These are phyloP conservation scores for Kwoniella shandongensis DNA, from an alignment of 768 basidiomycete species.

Conservation along the genomic window DNA sequence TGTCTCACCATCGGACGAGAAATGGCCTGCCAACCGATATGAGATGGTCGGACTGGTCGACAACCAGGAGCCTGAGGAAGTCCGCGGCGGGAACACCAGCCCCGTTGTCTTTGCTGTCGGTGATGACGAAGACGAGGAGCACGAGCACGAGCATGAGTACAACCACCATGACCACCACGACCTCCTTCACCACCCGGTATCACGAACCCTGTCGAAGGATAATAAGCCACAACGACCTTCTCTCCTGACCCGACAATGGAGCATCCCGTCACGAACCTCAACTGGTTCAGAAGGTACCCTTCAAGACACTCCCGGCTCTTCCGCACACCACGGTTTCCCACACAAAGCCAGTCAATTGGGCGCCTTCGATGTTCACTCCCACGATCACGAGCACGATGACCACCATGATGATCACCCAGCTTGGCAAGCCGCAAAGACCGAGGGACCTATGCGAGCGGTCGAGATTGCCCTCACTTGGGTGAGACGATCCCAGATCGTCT, in stretches of 20 bases:
- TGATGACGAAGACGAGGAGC: slow-evolving; percentile 29
- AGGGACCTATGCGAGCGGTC: slow-evolving; percentile 11
- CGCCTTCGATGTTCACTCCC: slow-evolving; percentile 16
- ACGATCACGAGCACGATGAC: slow-evolving; percentile 16
- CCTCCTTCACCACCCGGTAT: too few relatives aligned
- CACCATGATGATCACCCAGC: slow-evolving; percentile 22
- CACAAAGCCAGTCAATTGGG: slow-evolving; percentile 14
- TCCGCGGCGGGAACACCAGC: background rate
- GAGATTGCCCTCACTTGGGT: slow-evolving; percentile 46
- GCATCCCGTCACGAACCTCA: slow-evolving; percentile 24
- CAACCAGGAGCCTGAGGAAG: slow-evolving; percentile 12
- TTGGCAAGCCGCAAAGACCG: slow-evolving; percentile 12
- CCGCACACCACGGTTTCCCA: slow-evolving; percentile 18
- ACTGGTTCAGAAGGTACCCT: slow-evolving; percentile 38
- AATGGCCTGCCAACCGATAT: slow-evolving; percentile 26
- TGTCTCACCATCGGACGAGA: background rate
- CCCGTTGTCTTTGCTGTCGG: slow-evolving; percentile 44
- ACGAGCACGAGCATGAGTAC: background rate
- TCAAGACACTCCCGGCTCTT: slow-evolving; percentile 30
- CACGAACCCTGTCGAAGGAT: background rate
- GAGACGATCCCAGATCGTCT: slow-evolving; percentile 68
- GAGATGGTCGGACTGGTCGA: slow-evolving; percentile 37
- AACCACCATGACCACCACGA: background rate
- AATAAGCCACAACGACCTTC: slow-evolving; percentile 21
- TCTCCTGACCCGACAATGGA: slow-evolving; percentile 27